Conservation (phyloP, 139 green algal genomes). For the Chlamydomonas eustigma region DNA sequence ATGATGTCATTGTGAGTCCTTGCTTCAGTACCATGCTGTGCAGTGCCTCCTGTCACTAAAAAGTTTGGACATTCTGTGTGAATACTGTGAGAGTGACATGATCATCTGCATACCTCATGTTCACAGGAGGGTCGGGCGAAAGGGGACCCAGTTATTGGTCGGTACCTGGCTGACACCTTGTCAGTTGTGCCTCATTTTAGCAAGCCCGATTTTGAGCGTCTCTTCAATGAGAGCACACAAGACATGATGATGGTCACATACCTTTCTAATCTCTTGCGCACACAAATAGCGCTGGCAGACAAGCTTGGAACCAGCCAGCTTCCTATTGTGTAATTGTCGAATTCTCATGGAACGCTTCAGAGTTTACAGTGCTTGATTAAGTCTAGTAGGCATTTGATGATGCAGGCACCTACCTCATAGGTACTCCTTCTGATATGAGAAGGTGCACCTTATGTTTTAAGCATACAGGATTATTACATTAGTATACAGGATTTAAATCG, state of each 20-base stretch:
- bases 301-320: slow-evolving; percentile 78
- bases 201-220: slow-evolving; percentile 68
- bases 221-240: slow-evolving; percentile 83
- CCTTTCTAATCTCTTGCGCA: slow-evolving; percentile 10
- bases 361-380: too few relatives aligned
- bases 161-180: slow-evolving; percentile 85
- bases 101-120: background rate
- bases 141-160: slow-evolving; percentile 67
- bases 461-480: too few relatives aligned
- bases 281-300: slow-evolving; percentile 77
- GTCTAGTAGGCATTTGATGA: too few relatives aligned
- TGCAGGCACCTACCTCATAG: too few relatives aligned
- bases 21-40: background rate
- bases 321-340: slow-evolving; percentile 73
- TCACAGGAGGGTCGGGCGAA: slow-evolving; percentile 53
- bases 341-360: too few relatives aligned
- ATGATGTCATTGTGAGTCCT: slow-evolving; percentile 72
- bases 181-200: slow-evolving; percentile 72
- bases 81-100: too few relatives aligned
- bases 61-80: background rate
- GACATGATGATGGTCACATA: slow-evolving; percentile 18
- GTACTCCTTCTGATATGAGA: too few relatives aligned
- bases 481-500: too few relatives aligned
- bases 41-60: too few relatives aligned
- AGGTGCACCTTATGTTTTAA: too few relatives aligned